A percentile compares a stretch with the other conserved stretches of the same genome.
These are phyloP conservation scores for Phytomonas sp. DNA, from an alignment of 208 protist genomes.

Conservation along the genomic window DNA sequence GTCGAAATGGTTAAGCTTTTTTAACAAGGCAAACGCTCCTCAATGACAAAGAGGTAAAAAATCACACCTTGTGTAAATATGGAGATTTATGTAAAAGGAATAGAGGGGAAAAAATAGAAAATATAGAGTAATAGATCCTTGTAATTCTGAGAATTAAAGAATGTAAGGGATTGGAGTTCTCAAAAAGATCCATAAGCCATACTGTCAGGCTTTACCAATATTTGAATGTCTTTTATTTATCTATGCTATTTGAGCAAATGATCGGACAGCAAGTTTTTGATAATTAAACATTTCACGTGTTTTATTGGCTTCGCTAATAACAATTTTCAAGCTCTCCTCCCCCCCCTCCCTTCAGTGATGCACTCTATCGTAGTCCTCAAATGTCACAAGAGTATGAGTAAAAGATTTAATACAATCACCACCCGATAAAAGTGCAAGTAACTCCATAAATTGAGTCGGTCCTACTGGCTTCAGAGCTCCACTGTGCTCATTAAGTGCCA, in stretches of 20 bases:
- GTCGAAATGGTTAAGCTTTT: background rate
- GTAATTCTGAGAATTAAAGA: background rate
- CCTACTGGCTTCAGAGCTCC: conserved; percentile 44
- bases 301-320: background rate
- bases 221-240: background rate
- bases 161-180: background rate
- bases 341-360: too few relatives aligned
- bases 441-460: conserved; percentile 68
- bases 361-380: conserved; percentile 15
- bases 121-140: background rate
- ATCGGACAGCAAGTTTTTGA: background rate
- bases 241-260: background rate
- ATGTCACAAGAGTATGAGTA: conserved; percentile 48
- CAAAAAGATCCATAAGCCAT: background rate
- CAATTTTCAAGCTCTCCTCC: background rate
- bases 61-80: background rate
- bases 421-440: conserved; percentile 67
- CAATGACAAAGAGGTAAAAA: conserved; percentile 6
- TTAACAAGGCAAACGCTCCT: background rate
- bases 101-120: conserved; percentile 1
- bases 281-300: background rate
- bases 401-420: conserved; percentile 73
- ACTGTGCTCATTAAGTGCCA: conserved; percentile 58
- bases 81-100: background rate
- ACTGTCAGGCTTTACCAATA: background rate